Base-by-base conservation (phyloP, 2,329 filamentous ascomycete genomes). In the Alternaria arborescens region DNA sequence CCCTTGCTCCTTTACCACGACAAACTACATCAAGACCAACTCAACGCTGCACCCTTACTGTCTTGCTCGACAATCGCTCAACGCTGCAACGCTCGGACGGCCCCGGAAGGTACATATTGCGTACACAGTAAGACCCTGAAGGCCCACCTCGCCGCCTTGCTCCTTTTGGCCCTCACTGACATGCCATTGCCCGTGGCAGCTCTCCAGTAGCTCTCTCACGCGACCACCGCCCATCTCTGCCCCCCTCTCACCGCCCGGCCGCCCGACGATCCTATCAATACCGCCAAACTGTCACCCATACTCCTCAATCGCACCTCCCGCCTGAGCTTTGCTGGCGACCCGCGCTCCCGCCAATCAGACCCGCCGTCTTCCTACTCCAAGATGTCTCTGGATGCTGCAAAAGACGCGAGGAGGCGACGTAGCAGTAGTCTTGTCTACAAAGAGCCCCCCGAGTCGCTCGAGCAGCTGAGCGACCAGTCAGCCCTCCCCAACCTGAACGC, bases 391-490 rank as follows among this genome's bases (percentile, higher is more conserved):
- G 71, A 76, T 52, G 41, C 58, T 12, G 71, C 78, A 88, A 90
- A 80, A 67, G 71, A 85, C 69, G 90, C 89, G 70, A 87, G 94
- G 81, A 89, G 94, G 86, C 90, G 95, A 85, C 90, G 95, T 82
- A 98, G 95, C 81, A 97, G 94, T 84, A 98, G 94, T 83, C 89
- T 99, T 82, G 93, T 99, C 82, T 98, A 98, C 82, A 94, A 97
- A 77, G 95, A 99, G 81, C 95, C 95, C 56, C 89, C 91, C 62
- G 95, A 99, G 85, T 97, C 94, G 58, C 89, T 97, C 77, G 95
- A 99, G 85, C 95, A 97, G 82, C 92, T 97, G 81, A 97, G 91
- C 77, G 95, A 99, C 81, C 95, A 98, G 85, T 92, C 93, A 58
- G 92, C 92, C 38, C 85, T 97, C 71, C 95, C 95, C 53, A 99